These are phyloP conservation scores for Ulota crispa DNA, from an alignment of 225 moss, liverwort and hornwort species.

Conservation along the genomic window DNA sequence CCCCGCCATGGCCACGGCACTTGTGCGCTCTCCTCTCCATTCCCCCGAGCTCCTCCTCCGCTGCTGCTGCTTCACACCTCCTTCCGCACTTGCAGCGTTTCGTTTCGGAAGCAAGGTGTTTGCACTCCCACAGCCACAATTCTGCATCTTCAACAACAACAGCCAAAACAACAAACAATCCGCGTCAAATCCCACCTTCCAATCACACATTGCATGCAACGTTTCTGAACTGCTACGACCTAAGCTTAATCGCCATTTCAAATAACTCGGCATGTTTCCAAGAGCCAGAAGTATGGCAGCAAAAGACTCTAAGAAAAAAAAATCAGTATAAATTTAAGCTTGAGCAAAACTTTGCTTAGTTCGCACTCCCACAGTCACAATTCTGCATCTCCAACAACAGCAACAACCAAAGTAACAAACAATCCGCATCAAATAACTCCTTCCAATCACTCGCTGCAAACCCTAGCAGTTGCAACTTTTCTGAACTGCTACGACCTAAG, in stretches of 20 bases:
- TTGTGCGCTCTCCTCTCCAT: conserved; percentile 15
- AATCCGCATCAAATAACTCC: too few species aligned
- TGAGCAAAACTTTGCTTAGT: not conserved
- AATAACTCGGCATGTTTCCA: too few species aligned
- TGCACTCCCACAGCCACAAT: not conserved
- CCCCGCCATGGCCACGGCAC: conserved; percentile 34
- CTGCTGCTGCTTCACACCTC: not conserved
- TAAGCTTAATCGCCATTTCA: too few species aligned
- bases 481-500: too few species aligned
- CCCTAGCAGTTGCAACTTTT: too few species aligned
- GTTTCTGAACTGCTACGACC: not conserved
- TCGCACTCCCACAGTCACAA: not conserved
- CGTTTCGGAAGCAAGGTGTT: not conserved
- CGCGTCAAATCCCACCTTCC: too few species aligned
- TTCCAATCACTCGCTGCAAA: too few species aligned
- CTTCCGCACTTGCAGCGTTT: not conserved
- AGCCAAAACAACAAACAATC: not conserved
- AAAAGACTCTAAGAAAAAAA: too few species aligned
- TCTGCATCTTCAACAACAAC: not conserved
- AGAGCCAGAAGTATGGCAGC: too few species aligned
- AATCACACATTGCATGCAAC: not conserved
- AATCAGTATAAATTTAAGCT: too few species aligned
- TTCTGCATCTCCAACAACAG: conserved; percentile 1
- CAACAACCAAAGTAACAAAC: not conserved
- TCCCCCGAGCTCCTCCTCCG: not conserved